Conservation (phyloP, 2,329 filamentous ascomycete species). For the Leptographium flavum region DNA sequence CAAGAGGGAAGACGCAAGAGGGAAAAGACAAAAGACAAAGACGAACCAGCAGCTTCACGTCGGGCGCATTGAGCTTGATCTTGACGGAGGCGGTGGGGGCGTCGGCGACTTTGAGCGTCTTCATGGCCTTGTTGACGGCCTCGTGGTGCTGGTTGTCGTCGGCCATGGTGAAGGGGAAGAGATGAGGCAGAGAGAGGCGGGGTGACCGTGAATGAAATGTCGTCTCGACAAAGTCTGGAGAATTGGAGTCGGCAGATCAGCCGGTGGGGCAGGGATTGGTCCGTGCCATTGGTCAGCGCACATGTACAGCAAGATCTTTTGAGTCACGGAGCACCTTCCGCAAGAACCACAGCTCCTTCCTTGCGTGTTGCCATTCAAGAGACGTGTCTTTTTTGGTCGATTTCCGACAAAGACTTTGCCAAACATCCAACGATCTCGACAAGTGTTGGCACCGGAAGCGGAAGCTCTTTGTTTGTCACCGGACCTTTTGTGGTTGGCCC, state of each 20-base stretch:
- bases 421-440: no score
- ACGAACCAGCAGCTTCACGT: constrained; percentile 54
- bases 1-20: no score
- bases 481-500: no score
- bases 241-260: not conserved
- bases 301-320: not conserved
- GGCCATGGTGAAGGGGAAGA: not conserved
- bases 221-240: not conserved
- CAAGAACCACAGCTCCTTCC: no score
- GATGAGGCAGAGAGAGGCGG: no score
- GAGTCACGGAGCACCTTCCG: not conserved
- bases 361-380: no score
- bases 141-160: constrained; percentile 48
- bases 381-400: not conserved
- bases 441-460: no score
- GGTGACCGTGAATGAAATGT: not conserved
- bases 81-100: constrained; percentile 29
- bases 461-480: no score
- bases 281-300: not conserved
- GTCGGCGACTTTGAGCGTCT: constrained; percentile 34
- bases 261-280: not conserved
- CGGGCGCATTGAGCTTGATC: constrained; percentile 60
- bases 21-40: constrained; percentile 10
- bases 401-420: no score
- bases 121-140: constrained; percentile 59